A percentile compares a stretch with the other conserved stretches of the same genome.
Evolutionary conservation across 1,284 basidiomycete genomes (phyloP).

Genomic region (Moesziomyces sp.): DNA sequence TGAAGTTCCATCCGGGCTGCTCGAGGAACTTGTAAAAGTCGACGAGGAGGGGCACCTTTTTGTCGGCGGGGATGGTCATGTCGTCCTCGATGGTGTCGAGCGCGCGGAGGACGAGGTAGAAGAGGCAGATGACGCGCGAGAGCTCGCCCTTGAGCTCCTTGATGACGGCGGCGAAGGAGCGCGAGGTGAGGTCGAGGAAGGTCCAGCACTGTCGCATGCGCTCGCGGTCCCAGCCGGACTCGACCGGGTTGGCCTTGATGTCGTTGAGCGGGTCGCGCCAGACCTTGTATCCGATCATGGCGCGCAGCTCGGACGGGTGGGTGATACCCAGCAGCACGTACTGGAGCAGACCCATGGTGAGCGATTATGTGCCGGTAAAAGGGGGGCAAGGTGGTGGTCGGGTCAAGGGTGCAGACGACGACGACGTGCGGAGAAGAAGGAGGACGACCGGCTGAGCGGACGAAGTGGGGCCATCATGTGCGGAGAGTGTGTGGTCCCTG

Average conservation of each 20-base stretch:
- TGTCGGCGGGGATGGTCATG: conserved; percentile 88
- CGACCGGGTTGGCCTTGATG: conserved; percentile 66
- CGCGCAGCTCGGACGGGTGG: conserved; percentile 67
- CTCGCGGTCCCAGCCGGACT: conserved; percentile 64
- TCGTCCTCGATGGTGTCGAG: conserved; percentile 98
- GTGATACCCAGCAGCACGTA: conserved; percentile 45
- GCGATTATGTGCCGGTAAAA: background rate
- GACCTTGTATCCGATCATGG: conserved; percentile 68
- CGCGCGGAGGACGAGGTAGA: conserved; percentile 92
- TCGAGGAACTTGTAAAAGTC: conserved; percentile 84
- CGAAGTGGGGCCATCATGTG: background rate
- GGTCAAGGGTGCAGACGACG: no score
- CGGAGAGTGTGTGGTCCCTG: no score
- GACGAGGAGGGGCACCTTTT: conserved; percentile 87
- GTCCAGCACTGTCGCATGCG: conserved; percentile 89
- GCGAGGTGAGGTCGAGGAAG: conserved; percentile 86
- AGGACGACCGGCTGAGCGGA: no score
- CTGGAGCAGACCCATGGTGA: conserved; percentile 35
- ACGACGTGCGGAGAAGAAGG: no score
- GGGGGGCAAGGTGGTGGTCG: background rate
- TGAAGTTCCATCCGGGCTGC: conserved; percentile 88
- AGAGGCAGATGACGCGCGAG: conserved; percentile 87
- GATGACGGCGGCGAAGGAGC: conserved; percentile 92
- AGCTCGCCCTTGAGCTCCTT: conserved; percentile 96
- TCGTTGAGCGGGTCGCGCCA: conserved; percentile 70